Base-by-base conservation (phyloP, 345 rosid species). In the Eucalyptus sp. region DNA sequence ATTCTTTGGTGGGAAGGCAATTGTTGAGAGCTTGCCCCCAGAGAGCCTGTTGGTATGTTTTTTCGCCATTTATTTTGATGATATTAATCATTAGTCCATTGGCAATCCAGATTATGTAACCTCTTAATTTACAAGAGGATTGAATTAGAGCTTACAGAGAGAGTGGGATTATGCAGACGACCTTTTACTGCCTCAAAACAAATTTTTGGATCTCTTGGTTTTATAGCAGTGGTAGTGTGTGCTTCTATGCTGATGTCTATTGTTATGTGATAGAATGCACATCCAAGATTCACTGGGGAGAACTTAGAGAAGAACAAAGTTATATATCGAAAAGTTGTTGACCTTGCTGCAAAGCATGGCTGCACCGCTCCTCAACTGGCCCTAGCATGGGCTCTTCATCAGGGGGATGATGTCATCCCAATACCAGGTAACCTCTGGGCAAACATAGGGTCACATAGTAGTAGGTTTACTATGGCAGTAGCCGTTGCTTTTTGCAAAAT, bases 321-420 rank as follows among this genome's bases (percentile, higher is more conserved):
- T 83, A 25, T 92, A 71, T 93, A 92, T 44, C 4, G 51, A 12
- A 91, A 91, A 31, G 51, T 93, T 7, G 90, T 89, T 7, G 88
- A 91, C 33, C 90, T 93, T 29, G 93, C 95, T 14, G n/a, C 88
- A 76, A 94, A 92, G 89, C 88, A 90, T 84, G 68, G 66, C n/a
- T 92, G 96, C 90, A 93, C 86, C 7, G 81, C 89, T 60, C 92
- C 96, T 86, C 94, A 95, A 50, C 87, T 95, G 20, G 94, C 96
- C 88, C 90, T 95, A 48, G 92, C 95, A 8, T 94, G 94, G 92
- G 85, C 91, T 71, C 93, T 92, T 50, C 92, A 92, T 91, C 94
- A 92, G 29, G 95, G 95, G 52, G 90, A 91, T 66, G 95, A 92
- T 86, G 64, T 93, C 66, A 71, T 94, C 89, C 94, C 95, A 13